phyloP scores from a whole-genome alignment of 495 filamentous ascomycete genomes.

The Lasiosphaeria ovina region DNA sequence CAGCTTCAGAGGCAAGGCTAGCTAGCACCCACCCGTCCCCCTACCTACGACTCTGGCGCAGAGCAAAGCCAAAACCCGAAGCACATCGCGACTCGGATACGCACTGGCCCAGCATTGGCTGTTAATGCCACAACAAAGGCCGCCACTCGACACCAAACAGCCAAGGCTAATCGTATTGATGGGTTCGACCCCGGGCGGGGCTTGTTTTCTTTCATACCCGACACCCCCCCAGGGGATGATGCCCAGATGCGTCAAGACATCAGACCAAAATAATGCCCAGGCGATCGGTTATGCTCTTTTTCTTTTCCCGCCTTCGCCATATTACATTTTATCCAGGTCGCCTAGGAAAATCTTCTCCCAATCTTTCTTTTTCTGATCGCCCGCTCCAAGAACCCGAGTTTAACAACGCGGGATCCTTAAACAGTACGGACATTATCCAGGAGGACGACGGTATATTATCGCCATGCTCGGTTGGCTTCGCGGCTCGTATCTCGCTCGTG shows the following conservation, averaged over 20 bases:
- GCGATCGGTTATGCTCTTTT: not conserved
- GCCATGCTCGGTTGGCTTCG: slow-evolving; percentile 1
- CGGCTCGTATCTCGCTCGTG: too few species aligned
- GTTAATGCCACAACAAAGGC: too few species aligned
- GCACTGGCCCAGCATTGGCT: too few species aligned
- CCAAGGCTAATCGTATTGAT: not conserved
- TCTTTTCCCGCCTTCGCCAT: not conserved
- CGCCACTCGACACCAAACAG: not conserved
- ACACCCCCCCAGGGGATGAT: not conserved
- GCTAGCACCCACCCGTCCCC: too few species aligned
- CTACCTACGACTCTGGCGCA: not conserved
- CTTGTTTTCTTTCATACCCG: not conserved
- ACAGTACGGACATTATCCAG: slow-evolving; percentile 12
- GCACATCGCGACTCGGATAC: too few species aligned
- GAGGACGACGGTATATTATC: slow-evolving; percentile 7
- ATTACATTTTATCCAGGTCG: slow-evolving; percentile 4
- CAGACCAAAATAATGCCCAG: slow-evolving; percentile 9
- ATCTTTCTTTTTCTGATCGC: slow-evolving; percentile 1
- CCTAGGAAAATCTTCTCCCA: not conserved
- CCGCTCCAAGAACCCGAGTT: slow-evolving; percentile 9
- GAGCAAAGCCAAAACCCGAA: not conserved
- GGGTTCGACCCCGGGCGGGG: not conserved
- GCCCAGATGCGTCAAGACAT: slow-evolving; percentile 5
- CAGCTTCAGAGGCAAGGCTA: too few species aligned
- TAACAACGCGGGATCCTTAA: slow-evolving; percentile 8